Conservation (phyloP, 2,329 filamentous ascomycete genomes). For the Setomelanomma holmii region DNA sequence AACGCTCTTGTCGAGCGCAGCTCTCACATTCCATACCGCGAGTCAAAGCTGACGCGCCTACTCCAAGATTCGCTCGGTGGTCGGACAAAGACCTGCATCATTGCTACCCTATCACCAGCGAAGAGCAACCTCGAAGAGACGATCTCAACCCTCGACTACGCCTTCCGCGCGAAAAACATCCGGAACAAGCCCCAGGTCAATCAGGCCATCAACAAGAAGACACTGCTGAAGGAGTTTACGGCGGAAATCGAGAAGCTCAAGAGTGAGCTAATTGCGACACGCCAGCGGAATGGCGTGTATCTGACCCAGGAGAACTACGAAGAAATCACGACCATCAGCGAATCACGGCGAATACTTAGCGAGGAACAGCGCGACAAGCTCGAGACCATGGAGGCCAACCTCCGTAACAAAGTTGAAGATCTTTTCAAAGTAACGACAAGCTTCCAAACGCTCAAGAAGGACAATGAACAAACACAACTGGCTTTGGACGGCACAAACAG, state of each 20-base stretch:
- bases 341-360: slow-evolving; percentile 86
- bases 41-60: slow-evolving; percentile 93
- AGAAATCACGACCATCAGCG: slow-evolving; percentile 88
- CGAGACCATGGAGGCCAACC: slow-evolving; percentile 86
- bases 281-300: slow-evolving; percentile 94
- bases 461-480: slow-evolving; percentile 78
- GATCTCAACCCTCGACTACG: slow-evolving; percentile 97
- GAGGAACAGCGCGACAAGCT: slow-evolving; percentile 94
- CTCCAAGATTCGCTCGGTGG: slow-evolving; percentile 97
- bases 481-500: slow-evolving; percentile 80
- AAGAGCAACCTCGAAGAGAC: slow-evolving; percentile 97
- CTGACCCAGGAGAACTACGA: slow-evolving; percentile 88
- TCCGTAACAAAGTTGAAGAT: slow-evolving; percentile 93
- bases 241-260: slow-evolving; percentile 93
- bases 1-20: slow-evolving; percentile 93
- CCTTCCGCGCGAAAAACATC: slow-evolving; percentile 97
- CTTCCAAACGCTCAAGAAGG: slow-evolving; percentile 87
- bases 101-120: slow-evolving; percentile 92
- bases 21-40: slow-evolving; percentile 88
- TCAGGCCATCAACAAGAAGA: slow-evolving; percentile 90
- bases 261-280: slow-evolving; percentile 88
- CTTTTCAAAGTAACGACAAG: slow-evolving; percentile 84
- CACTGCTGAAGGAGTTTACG: slow-evolving; percentile 86
- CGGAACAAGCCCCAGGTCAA: slow-evolving; percentile 97
- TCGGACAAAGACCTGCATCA: slow-evolving; percentile 97